A percentile compares a stretch with the other conserved stretches of the same genome.
Conservation (phyloP, 768 basidiomycete genomes). For the Tylopilus cervinicoccineus region DNA sequence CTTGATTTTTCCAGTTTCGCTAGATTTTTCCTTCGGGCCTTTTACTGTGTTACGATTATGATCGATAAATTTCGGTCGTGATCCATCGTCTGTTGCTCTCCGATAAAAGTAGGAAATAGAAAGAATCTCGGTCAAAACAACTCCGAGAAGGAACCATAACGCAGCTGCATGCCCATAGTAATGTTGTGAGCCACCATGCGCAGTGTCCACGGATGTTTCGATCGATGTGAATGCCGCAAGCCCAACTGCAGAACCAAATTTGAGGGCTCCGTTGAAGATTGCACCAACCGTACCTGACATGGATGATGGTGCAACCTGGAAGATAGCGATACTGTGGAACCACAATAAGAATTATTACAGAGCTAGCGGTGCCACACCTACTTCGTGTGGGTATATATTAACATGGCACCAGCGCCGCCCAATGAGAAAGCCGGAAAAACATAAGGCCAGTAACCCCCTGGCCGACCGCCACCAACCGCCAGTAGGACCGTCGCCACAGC, state of each 20-base stretch:
- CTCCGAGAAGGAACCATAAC: conserved; percentile 41
- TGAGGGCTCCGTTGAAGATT: conserved; percentile 51
- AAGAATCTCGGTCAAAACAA: conserved; percentile 31
- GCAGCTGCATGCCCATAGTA: conserved; percentile 42
- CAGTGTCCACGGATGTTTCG: conserved; percentile 39
- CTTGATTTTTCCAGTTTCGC: too few relatives aligned
- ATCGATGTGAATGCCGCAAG: conserved; percentile 47
- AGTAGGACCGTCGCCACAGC: conserved; percentile 31
- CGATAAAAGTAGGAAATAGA: conserved; percentile 35
- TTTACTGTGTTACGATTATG: too few relatives aligned
- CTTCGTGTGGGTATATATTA: neutral
- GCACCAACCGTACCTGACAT: conserved; percentile 53
- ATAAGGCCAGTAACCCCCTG: neutral
- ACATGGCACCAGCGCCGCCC: neutral
- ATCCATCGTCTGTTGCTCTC: too few relatives aligned
- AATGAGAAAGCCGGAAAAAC: neutral
- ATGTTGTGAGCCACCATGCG: conserved; percentile 27
- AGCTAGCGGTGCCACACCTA: neutral
- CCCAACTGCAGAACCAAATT: conserved; percentile 50
- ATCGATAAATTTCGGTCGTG: too few relatives aligned
- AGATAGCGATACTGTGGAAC: conserved; percentile 43
- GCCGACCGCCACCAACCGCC: neutral
- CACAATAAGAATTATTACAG: neutral
- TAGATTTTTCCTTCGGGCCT: too few relatives aligned
- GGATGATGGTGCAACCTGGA: conserved; percentile 44